Conservation (phyloP, 192 early-diverging fungal species). For the Mortierella claussenii region DNA sequence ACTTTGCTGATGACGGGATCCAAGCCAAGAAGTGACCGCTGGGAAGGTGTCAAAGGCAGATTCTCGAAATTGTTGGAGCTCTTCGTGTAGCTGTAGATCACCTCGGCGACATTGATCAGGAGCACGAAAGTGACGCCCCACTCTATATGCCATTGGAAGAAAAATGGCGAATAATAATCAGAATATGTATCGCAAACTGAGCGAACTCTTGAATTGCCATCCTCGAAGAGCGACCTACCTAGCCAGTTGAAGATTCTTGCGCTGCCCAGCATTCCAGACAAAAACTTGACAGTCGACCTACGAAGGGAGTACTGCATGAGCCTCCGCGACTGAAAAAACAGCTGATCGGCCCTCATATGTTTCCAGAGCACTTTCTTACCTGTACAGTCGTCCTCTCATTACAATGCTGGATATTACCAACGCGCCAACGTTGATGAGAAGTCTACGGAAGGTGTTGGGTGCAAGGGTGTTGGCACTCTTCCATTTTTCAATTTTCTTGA, state of each 20-base stretch:
- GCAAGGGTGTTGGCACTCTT: conserved; percentile 31
- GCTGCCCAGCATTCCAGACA: conserved; percentile 11
- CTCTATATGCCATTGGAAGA: conserved; percentile 11
- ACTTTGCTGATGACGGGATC: conserved; percentile 29
- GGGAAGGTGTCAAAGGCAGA: conserved; percentile 35
- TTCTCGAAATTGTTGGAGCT: conserved; percentile 41
- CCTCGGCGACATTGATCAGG: conserved; percentile 25
- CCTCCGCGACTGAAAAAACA: no score
- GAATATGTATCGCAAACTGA: no score
- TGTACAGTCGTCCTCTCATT: conserved; percentile 20
- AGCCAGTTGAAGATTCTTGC: conserved; percentile 29
- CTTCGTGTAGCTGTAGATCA: conserved; percentile 18
- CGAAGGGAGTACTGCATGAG: no score
- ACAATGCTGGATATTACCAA: conserved; percentile 7
- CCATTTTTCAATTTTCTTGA: conserved; percentile 46
- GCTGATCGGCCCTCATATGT: no score
- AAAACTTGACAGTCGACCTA: conserved; percentile 6
- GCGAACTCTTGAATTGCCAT: no score
- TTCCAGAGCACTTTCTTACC: conserved; percentile 12
- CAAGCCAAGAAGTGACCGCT: conserved; percentile 38
- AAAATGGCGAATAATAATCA: background rate
- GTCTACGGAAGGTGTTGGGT: conserved; percentile 30
- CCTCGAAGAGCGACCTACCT: conserved; percentile 19
- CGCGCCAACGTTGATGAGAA: conserved; percentile 22
- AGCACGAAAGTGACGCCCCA: conserved; percentile 11